These are phyloP conservation scores for Eucalyptus regnans DNA, from an alignment of 345 rosid genomes.

Conservation along the genomic window DNA sequence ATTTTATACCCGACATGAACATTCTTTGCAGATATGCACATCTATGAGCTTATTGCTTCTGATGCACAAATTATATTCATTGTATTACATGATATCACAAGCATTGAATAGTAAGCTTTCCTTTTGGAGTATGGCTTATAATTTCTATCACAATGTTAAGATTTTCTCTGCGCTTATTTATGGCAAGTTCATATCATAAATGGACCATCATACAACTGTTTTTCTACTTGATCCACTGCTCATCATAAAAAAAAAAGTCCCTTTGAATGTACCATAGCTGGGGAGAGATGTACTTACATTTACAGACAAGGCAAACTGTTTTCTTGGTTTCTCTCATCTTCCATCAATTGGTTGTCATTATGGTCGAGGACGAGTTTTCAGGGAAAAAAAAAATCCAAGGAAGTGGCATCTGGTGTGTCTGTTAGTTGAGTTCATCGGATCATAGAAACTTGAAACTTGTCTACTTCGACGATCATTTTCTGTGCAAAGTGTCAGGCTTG, in stretches of 20 bases:
- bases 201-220: background rate
- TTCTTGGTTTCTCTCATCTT: background rate
- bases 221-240: background rate
- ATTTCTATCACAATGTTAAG: background rate
- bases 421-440: background rate
- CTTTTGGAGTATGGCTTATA: background rate
- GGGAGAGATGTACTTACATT: background rate
- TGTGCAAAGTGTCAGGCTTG: background rate
- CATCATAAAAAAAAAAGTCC: background rate
- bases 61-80: background rate
- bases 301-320: background rate
- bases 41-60: background rate
- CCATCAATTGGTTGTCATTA: background rate
- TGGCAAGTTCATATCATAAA: background rate
- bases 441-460: background rate
- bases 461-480: background rate
- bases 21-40: background rate
- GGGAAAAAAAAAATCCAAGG: background rate
- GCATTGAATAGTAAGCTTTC: background rate
- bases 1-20: background rate
- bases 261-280: background rate
- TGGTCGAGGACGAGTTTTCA: background rate
- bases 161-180: background rate
- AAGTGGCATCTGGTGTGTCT: background rate
- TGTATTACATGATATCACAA: background rate